phyloP scores from a whole-genome alignment of 208 protist species.

The Crithidia bombi region DNA sequence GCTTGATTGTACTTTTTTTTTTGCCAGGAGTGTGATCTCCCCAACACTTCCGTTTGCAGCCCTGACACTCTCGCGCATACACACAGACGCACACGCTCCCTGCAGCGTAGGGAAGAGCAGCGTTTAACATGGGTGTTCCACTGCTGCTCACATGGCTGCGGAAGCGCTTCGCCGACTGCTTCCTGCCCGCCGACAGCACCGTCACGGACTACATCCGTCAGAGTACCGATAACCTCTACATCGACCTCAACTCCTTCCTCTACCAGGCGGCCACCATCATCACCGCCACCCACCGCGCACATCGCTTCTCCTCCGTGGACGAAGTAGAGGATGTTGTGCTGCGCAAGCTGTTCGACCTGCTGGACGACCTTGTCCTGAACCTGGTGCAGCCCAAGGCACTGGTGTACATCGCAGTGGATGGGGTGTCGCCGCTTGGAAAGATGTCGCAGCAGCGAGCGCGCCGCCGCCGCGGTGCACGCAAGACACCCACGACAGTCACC shows the following conservation, averaged over 20 bases:
- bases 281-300: constrained; percentile 41
- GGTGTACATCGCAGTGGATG: constrained; percentile 97
- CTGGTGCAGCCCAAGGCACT: constrained; percentile 95
- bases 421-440: constrained; percentile 98
- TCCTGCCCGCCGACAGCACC: constrained; percentile 62
- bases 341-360: constrained; percentile 69
- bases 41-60: too few species aligned
- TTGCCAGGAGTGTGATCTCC: too few species aligned
- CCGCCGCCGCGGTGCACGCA: constrained; percentile 70
- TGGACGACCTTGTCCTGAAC: constrained; percentile 81
- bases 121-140: constrained; percentile 77
- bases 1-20: too few species aligned
- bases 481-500: background rate
- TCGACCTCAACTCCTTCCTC: constrained; percentile 87
- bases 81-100: constrained; percentile 2
- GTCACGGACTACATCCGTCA: constrained; percentile 21
- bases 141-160: constrained; percentile 87
- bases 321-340: constrained; percentile 77
- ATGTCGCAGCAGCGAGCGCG: constrained; percentile 99
- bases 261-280: constrained; percentile 81
- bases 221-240: constrained; percentile 74
- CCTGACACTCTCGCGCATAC: background rate
- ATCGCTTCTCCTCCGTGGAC: constrained; percentile 39
- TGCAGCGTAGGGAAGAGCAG: too few species aligned
- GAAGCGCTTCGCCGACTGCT: constrained; percentile 76